Conservation (phyloP, 2,329 filamentous ascomycete genomes). For the Colletotrichum cereale region DNA sequence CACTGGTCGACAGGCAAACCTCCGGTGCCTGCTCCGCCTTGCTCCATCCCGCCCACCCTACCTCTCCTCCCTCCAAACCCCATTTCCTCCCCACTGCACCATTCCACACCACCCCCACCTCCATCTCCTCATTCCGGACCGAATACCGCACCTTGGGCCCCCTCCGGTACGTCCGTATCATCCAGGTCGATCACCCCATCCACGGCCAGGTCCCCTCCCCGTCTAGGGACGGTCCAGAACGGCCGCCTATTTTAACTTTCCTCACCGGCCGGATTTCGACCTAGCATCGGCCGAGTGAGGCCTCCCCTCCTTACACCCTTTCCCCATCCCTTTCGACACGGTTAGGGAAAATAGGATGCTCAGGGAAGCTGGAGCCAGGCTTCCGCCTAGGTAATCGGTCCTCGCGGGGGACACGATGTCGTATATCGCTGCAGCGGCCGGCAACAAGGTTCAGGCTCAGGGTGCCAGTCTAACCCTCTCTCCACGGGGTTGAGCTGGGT, state of each 20-base stretch:
- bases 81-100: neutral
- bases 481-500: neutral
- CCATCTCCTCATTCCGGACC: neutral
- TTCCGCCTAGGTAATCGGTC: neutral
- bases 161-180: slow-evolving; percentile 32
- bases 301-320: neutral
- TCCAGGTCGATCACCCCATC: neutral
- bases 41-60: neutral
- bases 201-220: neutral
- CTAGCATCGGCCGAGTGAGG: neutral
- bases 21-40: slow-evolving; percentile 1
- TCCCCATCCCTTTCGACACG: neutral
- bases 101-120: slow-evolving; percentile 9
- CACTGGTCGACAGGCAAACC: neutral
- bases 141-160: slow-evolving; percentile 3
- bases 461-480: too few species aligned
- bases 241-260: neutral
- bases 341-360: neutral
- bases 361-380: neutral
- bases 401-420: neutral
- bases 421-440: neutral
- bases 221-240: neutral
- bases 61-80: neutral
- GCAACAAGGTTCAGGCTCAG: neutral
- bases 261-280: neutral